Percentiles rank a stretch among this genome's conserved stretches.
Conservation (phyloP, 257 asterid genomes). For the Nicotiana tomentosiformis region DNA sequence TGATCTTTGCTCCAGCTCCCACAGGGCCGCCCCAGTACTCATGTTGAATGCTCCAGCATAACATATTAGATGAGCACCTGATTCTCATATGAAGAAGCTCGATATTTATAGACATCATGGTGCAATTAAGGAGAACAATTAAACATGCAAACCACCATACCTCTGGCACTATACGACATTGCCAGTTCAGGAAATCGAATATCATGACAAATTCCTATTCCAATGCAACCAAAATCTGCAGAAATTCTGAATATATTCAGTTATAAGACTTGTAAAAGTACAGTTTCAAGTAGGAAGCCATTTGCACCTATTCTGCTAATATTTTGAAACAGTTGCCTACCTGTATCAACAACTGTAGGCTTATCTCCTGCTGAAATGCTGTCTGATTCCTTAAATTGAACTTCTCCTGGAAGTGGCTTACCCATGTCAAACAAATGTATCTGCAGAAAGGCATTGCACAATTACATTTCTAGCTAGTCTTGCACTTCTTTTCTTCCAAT, state of each 20-base stretch:
- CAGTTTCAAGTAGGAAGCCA: background rate
- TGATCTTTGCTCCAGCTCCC: conserved; percentile 45
- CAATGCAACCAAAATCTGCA: conserved; percentile 36
- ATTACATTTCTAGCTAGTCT: background rate
- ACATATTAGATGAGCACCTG: conserved; percentile 39
- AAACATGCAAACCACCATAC: background rate
- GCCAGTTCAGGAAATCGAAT: conserved; percentile 44
- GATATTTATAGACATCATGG: background rate
- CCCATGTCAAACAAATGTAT: conserved; percentile 35
- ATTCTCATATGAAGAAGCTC: background rate
- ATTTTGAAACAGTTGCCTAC: conserved; percentile 9
- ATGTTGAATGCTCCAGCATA: conserved; percentile 41
- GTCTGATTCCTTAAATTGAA: conserved; percentile 32
- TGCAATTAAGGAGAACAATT: background rate
- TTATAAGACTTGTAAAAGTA: background rate
- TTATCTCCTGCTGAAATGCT: conserved; percentile 23
- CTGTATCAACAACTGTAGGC: conserved; percentile 29
- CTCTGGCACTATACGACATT: conserved; percentile 30
- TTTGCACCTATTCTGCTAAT: background rate
- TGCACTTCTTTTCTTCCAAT: background rate
- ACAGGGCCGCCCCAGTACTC: conserved; percentile 28
- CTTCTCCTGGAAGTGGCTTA: conserved; percentile 19
- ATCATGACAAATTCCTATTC: conserved; percentile 45
- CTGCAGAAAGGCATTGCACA: conserved; percentile 13
- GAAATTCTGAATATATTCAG: background rate